Evolutionary conservation across 257 asterid genomes (phyloP).

Genomic region (Plantago ovata): DNA sequence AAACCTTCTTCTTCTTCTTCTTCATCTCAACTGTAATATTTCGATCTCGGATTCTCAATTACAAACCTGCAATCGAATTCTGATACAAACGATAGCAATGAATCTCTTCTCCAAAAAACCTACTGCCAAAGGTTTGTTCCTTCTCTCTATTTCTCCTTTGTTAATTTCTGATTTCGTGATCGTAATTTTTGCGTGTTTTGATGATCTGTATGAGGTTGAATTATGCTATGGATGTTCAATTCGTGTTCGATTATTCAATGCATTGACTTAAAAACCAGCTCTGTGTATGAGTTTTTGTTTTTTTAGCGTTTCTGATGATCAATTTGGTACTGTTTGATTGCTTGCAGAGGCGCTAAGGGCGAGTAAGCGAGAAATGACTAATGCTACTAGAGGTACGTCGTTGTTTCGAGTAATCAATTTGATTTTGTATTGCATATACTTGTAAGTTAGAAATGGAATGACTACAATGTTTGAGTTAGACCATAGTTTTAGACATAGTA

Average conservation of each 20-base stretch:
- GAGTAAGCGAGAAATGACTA: conserved; percentile 75
- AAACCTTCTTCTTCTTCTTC: no score
- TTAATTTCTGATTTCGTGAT: not conserved
- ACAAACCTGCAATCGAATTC: no score
- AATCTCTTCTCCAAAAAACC: conserved; percentile 83
- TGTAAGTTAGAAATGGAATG: no score
- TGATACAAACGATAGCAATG: conserved; percentile 23
- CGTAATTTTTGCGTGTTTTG: not conserved
- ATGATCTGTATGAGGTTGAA: not conserved
- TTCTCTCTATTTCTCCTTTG: not conserved
- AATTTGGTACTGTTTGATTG: conserved; percentile 16
- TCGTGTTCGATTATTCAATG: conserved; percentile 6
- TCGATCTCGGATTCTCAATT: no score
- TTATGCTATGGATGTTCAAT: conserved; percentile 1
- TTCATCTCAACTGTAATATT: no score
- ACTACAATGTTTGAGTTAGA: no score
- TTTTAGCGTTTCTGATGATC: not conserved
- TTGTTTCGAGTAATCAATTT: not conserved
- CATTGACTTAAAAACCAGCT: conserved; percentile 13
- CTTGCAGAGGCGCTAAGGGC: conserved; percentile 74
- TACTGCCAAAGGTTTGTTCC: conserved; percentile 64
- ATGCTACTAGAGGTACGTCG: conserved; percentile 80
- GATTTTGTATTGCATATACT: no score
- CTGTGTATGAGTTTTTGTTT: not conserved
- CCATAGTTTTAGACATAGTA: not conserved